Evolutionary conservation across 2,329 filamentous ascomycete genomes (phyloP), one percentile per base, ranked within the genome.

Genomic region (Scedosporium dehoogii): DNA sequence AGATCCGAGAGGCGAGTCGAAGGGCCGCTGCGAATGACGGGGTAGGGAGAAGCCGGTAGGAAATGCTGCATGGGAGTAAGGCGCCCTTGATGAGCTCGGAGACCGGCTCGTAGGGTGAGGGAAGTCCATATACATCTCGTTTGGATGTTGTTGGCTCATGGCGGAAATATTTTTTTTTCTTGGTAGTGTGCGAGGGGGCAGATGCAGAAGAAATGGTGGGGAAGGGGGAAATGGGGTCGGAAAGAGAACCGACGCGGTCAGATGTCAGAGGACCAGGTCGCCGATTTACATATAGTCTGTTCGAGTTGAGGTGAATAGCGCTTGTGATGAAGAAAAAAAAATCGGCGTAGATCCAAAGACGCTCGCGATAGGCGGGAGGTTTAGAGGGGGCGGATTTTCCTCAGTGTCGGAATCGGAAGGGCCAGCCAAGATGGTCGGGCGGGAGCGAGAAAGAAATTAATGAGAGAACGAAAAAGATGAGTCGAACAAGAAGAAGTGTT

Each of bases 81-180:
- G 80, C 64, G 89, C 89, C 72, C 80, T 75, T 59, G 89, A 86
- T 38, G 88, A 86, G 71, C 85, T 87, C 46, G 91, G 90, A 66
- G 75, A 77, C 70, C 90, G 88, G 72, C 86, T 87, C 65, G 82
- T 69, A 41, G 78, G 70, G 48, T 63, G 61, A 23, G 74, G 75
- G 64, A 82, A 89, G 68, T 90, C 87, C 76, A 89, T 85, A 78
- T 90, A 92, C 81, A 88, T 85, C 64, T 90, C 86, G 73, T 81
- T 78, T 62, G 72, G 74, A 71, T 81, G 81, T 71, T 83, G 81
- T 68, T 78, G 74, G 68, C 77, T 78, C 79, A 80, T 81, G 63
- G 65, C 75, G 65, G 65, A 63, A 55, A 25, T 14, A 55, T 29
- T 27, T 55, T 53, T 53, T 53, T 27, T 48, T 21, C 44, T 21